Evolutionary conservation across 2,329 filamentous ascomycete species (phyloP), one percentile per base, ranked within the genome.

Genomic region (Colletotrichum somersetense): DNA sequence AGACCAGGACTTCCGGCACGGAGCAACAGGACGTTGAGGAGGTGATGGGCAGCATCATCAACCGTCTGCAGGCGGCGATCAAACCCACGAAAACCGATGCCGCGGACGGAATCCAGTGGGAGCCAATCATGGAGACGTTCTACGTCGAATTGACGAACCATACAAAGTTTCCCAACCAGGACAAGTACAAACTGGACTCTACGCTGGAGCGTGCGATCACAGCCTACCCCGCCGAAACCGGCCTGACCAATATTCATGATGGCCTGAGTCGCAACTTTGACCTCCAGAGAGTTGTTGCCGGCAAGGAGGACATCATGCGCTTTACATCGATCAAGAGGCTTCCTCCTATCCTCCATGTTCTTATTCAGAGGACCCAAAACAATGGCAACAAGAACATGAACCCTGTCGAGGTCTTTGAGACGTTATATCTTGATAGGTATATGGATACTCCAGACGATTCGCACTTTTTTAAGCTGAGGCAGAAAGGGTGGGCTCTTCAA

Each of bases 21-120:
- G 86, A 94, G 44, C 96, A 99, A 78, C 95, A 99, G 82, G 96
- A 99, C 81, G 96, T 98, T 5, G 95, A 95, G 16, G 96, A 99
- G 81, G 96, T 98, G 57, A 95, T 98, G 84, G 94, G 94, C 71
- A 96, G 96, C 77, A 93, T 97, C 35, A 89, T 98, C 71, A 95
- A 96, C 78, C 92, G 96, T 62, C 86, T 98, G n/a, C 93, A 96
- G 77, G 95, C 93, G 64, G 95, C 96, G 2, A 95, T 98, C 78
- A 91, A 88, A 69, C 89, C 94, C 7, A 88, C 87, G n/a, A 84
- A 89, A 44, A 89, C 93, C 72, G 80, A 84, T 69, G 83, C 87
- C 8, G 88, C 80, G 40, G 84, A 91, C 56, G 92, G 92, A 3
- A 92, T 97, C 74, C 96, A 98, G 80, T 83, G 91, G 26, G 96